Evolutionary conservation across 2,329 filamentous ascomycete genomes (phyloP).

Genomic region (Colletotrichum trifolii): DNA sequence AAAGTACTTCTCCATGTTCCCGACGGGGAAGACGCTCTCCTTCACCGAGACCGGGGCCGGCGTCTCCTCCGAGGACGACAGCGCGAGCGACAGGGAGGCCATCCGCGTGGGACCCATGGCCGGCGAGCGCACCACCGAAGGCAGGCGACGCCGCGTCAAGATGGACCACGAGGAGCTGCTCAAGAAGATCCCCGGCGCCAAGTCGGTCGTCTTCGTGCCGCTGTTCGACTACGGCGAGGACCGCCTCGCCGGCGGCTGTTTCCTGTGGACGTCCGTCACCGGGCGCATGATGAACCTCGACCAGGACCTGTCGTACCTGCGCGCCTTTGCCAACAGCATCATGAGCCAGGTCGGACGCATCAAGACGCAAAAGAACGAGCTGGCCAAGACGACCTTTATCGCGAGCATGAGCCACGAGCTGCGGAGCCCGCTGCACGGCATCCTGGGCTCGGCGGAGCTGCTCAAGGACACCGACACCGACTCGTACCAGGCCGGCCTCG

Average conservation of each 20-base stretch:
- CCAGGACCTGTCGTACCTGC: constrained; percentile 47
- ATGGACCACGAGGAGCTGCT: constrained; percentile 49
- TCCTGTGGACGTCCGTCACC: constrained; percentile 48
- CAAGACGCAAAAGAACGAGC: constrained; percentile 61
- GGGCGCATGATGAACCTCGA: constrained; percentile 51
- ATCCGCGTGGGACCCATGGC: constrained; percentile 8
- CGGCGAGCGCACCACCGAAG: not conserved
- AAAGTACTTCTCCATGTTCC: constrained; percentile 45
- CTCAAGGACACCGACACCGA: constrained; percentile 55
- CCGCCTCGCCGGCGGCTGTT: constrained; percentile 48
- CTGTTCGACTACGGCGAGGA: constrained; percentile 50
- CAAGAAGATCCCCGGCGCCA: constrained; percentile 47
- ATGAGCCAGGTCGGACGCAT: constrained; percentile 67
- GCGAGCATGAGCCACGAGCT: constrained; percentile 70
- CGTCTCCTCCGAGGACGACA: constrained; percentile 46
- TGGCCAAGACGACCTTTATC: constrained; percentile 68
- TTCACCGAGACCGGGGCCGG: constrained; percentile 44
- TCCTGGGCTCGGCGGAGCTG: constrained; percentile 63
- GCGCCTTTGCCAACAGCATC: constrained; percentile 54
- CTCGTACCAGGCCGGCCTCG: constrained; percentile 54
- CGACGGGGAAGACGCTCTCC: constrained; percentile 44
- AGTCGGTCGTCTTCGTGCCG: constrained; percentile 48
- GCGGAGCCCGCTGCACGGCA: constrained; percentile 66
- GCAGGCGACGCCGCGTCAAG: constrained; percentile 35
- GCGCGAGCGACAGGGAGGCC: constrained; percentile 42